phyloP scores from a whole-genome alignment of 2,329 filamentous ascomycete genomes.

The Aspergillus awamori region DNA sequence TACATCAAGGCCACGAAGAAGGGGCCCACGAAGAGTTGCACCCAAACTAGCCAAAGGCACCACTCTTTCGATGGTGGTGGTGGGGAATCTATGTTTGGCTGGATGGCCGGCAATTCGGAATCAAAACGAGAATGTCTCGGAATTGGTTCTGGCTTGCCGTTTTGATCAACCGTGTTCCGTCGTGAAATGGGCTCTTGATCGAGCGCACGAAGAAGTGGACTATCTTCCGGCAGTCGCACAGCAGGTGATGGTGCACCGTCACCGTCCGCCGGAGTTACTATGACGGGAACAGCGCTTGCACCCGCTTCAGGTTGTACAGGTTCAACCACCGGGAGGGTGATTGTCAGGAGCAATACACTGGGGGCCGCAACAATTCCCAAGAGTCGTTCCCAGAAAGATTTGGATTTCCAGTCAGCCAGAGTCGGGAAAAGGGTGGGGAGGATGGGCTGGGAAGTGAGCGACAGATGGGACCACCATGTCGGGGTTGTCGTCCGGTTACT shows the following conservation, averaged over 20 bases:
- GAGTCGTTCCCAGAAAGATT: conserved; percentile 80
- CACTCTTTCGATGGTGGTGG: conserved; percentile 59
- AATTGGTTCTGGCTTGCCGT: conserved; percentile 23
- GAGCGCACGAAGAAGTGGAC: conserved; percentile 34
- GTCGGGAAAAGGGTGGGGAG: conserved; percentile 82
- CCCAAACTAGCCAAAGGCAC: conserved; percentile 86
- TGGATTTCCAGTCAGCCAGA: conserved; percentile 76
- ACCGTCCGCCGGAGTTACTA: conserved; percentile 28
- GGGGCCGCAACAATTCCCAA: conserved; percentile 83
- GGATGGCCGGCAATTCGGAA: conserved; percentile 44
- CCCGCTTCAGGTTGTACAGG: conserved; percentile 58
- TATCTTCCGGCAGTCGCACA: conserved; percentile 42
- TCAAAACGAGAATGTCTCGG: conserved; percentile 33
- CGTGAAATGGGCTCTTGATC: conserved; percentile 16
- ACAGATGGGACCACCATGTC: conserved; percentile 77
- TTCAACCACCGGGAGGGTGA: conserved; percentile 90
- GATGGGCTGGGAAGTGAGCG: conserved; percentile 71
- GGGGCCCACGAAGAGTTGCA: conserved; percentile 86
- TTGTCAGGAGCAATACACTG: conserved; percentile 84
- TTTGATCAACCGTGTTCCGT: conserved; percentile 14
- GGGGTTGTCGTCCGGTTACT: conserved; percentile 38
- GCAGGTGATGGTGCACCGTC: conserved; percentile 26
- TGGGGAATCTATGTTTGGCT: conserved; percentile 23
- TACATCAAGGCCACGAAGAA: conserved; percentile 77
- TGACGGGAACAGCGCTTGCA: conserved; percentile 40